Evolutionary conservation across 1,284 basidiomycete species (phyloP).

Genomic region (Heterobasidion irregulare): DNA sequence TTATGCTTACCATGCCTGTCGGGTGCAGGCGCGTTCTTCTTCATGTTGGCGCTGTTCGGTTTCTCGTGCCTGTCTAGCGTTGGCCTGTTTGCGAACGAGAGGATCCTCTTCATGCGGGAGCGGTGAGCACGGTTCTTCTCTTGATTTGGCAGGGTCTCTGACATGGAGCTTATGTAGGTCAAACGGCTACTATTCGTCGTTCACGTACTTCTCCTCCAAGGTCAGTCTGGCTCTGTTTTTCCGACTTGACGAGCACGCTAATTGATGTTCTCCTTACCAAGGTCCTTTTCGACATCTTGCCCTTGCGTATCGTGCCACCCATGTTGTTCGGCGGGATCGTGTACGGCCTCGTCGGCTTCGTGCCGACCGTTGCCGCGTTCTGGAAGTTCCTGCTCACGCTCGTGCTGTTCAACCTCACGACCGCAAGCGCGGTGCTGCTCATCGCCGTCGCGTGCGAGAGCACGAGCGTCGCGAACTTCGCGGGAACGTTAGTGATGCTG

Average conservation of each 20-base stretch:
- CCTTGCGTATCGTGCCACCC: slow-evolving; percentile 89
- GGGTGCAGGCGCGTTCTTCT: slow-evolving; percentile 83
- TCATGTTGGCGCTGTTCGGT: slow-evolving; percentile 89
- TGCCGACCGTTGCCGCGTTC: slow-evolving; percentile 81
- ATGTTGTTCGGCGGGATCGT: slow-evolving; percentile 93
- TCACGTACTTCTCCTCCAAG: slow-evolving; percentile 95
- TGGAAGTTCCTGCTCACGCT: slow-evolving; percentile 97
- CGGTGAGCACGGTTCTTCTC: slow-evolving; percentile 40
- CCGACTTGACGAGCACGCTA: neutral
- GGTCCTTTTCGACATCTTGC: slow-evolving; percentile 93
- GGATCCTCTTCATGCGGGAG: slow-evolving; percentile 94
- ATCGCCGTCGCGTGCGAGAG: slow-evolving; percentile 85
- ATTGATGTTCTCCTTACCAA: slow-evolving; percentile 16
- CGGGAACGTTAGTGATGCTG: slow-evolving; percentile 94
- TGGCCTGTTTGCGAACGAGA: slow-evolving; percentile 88
- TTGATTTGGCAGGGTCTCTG: neutral
- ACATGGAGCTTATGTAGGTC: slow-evolving; percentile 39
- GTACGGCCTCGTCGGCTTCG: slow-evolving; percentile 89
- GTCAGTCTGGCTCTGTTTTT: slow-evolving; percentile 22
- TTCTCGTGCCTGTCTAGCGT: slow-evolving; percentile 93
- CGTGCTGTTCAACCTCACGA: slow-evolving; percentile 92
- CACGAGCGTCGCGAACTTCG: slow-evolving; percentile 82
- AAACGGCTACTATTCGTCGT: slow-evolving; percentile 94
- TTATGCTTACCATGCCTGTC: neutral
- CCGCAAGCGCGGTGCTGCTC: slow-evolving; percentile 85